Evolutionary conservation across 164 flowering plant genomes (phyloP), one percentile per base, ranked within the genome.

Genomic region (Santalum album): DNA sequence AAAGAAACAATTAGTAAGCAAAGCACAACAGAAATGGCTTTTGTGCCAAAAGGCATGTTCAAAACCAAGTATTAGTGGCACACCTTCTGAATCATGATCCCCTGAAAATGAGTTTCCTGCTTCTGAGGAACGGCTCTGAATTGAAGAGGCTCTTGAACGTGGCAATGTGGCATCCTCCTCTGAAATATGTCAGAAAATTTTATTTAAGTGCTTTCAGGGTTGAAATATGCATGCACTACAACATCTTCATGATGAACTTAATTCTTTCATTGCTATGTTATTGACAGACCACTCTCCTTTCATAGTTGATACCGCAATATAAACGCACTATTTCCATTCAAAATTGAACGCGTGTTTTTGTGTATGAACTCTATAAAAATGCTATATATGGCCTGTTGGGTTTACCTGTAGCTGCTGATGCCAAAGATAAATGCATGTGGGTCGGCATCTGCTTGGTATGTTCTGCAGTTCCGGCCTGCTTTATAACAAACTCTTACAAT

Each of bases 41-140:
- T 32, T 20, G 1, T 19, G 24, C 21, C 12, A 22, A 51, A 1
- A 20, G 11, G 16, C 15, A 0, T 29, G 18, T 25, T 9, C 21
- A n/a, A 50, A 24, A 58, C 17, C 1, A 27, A 38, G 2, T 45
- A 21, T 45, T 20, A 32, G 23, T 6, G 35, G 36, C 56, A 52
- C 71, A 90, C 94, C 79, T 53, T 79, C 89, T 32, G 65, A 32
- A 29, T 80, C 86, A 25, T 66, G 69, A 57, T 78, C 86, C 50
- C 71, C 86, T 1, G 66, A 25, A 39, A 55, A 27, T 49, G 85
- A 72, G 62, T 65, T 70, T 58, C 80, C 84, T 2, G 59, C 23
- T 21, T 87, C 82, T 19, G 80, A 72, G 26, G 54, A 27, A 50
- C 72, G 78, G 59, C 73, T 76, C 55, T n/a, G 73, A 12, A 66